phyloP scores from a whole-genome alignment of 176 grass and related monocot species.

The Oryza meridionalis region DNA sequence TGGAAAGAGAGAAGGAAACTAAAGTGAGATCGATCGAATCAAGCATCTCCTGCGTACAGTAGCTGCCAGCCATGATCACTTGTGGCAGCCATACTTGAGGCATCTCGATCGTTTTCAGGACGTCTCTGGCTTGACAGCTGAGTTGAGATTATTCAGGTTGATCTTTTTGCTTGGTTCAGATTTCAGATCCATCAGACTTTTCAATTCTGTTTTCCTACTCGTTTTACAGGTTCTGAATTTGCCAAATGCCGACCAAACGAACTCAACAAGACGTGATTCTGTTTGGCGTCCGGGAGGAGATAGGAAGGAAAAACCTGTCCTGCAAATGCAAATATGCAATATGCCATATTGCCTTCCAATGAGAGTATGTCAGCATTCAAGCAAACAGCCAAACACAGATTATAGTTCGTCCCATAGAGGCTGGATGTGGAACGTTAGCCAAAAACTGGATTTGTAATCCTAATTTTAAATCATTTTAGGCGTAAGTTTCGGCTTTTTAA shows the following conservation, averaged over 20 bases:
- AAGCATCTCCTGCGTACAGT: background rate
- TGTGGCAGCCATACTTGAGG: background rate
- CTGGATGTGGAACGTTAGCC: no score
- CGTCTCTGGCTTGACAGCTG: background rate
- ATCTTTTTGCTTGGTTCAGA: background rate
- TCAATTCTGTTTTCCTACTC: background rate
- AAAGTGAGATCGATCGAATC: background rate
- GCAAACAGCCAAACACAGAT: no score
- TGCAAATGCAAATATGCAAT: background rate
- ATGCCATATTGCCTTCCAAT: background rate
- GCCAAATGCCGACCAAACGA: background rate
- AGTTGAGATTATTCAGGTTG: background rate
- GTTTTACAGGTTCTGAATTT: background rate
- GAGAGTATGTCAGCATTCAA: background rate
- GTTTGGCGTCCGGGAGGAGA: background rate
- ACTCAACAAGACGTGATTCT: background rate
- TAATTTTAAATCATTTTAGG: no score
- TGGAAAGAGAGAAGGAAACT: background rate
- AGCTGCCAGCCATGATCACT: background rate
- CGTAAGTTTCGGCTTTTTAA: no score
- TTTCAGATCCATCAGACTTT: background rate
- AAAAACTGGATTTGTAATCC: no score
- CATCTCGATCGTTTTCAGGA: background rate
- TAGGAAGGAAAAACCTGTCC: no score
- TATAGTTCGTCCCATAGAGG: no score